Base-by-base conservation (phyloP, 2,329 filamentous ascomycete species). In the Arthroderma sp. region DNA sequence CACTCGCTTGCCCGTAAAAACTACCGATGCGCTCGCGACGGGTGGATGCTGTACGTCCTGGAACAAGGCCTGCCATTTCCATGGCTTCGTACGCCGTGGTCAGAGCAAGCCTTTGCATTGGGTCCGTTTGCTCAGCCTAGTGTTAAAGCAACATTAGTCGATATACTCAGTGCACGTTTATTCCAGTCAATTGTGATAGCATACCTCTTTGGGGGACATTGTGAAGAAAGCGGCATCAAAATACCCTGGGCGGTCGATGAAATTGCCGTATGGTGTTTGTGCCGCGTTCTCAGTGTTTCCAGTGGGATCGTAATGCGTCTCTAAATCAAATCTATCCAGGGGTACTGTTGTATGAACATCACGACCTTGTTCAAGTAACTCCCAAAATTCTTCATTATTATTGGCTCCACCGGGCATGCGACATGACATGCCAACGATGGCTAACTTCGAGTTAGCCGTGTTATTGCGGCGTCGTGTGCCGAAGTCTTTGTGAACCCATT, bases 191-290 rank as follows among this genome's bases (percentile, higher is more conserved):
- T 17, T 41, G 17, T 8, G 13, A 6, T 28, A 47, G 5, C 41
- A 25, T 47, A 47, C 86, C 70, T 88, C 85, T 65, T 84, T 80
- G 11, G 85, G 85, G 35, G 85, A 88, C 82, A 90, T 88, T 71
- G 87, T 87, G 79, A 90, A 90, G 73, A 90, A 89, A 1, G 83
- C 77, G 17, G 84, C 82, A 65, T 90, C 86, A 66, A 89, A 89
- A 54, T 84, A 75, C 57, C 84, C 84, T 0, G 85, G 86, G 60
- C 87, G 79, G 63, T 87, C 81, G 17, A 61, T 47, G 7, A 44
- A 61, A 21, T 47, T 47, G 9, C 41, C 41, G 66, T 59, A 68
- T 61, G 64, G 60, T 59, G 25, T 59, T 62, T 15, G 57, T 54
- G 43, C 59, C 49, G 55, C 59, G 64, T 57, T 59, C 58, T 21